These are phyloP conservation scores for Suillus spraguei DNA, from an alignment of 768 basidiomycete species.

Conservation along the genomic window DNA sequence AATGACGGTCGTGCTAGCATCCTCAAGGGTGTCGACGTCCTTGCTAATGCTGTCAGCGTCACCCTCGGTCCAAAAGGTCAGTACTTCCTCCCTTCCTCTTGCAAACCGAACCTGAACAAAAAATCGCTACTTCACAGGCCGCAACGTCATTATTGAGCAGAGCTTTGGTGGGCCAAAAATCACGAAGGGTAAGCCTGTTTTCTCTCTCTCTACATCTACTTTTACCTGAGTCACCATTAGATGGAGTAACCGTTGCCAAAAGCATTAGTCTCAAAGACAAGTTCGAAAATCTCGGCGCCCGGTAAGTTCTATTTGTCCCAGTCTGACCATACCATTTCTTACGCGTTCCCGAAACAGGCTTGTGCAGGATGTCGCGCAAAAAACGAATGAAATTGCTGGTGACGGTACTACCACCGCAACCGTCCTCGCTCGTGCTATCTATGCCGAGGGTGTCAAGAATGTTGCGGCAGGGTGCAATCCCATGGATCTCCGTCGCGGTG, in stretches of 20 bases:
- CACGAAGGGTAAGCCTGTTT: constrained; percentile 76
- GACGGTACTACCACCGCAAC: constrained; percentile 99
- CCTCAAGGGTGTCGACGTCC: constrained; percentile 93
- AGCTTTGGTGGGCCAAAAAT: constrained; percentile 90
- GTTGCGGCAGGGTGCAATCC: constrained; percentile 99
- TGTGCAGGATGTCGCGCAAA: constrained; percentile 93
- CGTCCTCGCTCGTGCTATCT: constrained; percentile 95
- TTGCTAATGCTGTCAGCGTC: constrained; percentile 95
- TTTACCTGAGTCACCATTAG: constrained; percentile 38
- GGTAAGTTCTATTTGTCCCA: constrained; percentile 53
- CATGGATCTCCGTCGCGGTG: constrained; percentile 98
- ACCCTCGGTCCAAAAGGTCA: constrained; percentile 95
- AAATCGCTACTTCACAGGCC: constrained; percentile 47
- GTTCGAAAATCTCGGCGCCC: constrained; percentile 98
- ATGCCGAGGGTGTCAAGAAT: constrained; percentile 98
- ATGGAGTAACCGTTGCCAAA: constrained; percentile 98
- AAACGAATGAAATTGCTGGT: constrained; percentile 96
- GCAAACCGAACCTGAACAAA: constrained; percentile 16
- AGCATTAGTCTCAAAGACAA: constrained; percentile 93
- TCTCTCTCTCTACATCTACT: constrained; percentile 7
- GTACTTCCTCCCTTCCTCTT: constrained; percentile 15
- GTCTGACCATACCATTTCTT: not conserved
- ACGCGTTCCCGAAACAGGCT: constrained; percentile 51
- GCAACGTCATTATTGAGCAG: constrained; percentile 99
- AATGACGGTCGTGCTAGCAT: constrained; percentile 94